Conservation (phyloP, 1,284 basidiomycete species). For the Ustilago tritici region DNA sequence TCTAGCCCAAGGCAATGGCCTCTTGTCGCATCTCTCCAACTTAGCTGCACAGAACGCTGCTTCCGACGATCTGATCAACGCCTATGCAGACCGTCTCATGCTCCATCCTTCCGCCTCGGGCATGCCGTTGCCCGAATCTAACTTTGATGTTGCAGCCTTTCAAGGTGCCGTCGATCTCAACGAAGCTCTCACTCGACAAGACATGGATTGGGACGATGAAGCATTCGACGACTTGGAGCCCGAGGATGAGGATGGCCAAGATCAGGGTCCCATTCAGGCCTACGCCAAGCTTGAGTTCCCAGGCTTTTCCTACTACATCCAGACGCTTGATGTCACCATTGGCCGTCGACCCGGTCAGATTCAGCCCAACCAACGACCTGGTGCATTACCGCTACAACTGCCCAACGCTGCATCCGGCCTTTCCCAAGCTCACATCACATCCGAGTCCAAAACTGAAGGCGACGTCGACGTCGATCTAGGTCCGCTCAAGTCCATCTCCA, state of each 20-base stretch:
- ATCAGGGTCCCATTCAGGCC: constrained; percentile 77
- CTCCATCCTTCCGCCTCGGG: constrained; percentile 20
- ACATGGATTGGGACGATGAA: constrained; percentile 50
- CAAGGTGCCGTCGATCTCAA: constrained; percentile 50
- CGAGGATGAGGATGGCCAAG: constrained; percentile 45
- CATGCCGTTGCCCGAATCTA: background rate
- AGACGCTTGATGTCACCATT: constrained; percentile 81
- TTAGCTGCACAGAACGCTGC: constrained; percentile 32
- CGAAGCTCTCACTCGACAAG: constrained; percentile 41
- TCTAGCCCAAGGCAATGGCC: constrained; percentile 45
- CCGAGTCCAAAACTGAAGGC: constrained; percentile 50
- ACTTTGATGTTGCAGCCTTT: constrained; percentile 25
- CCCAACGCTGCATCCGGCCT: constrained; percentile 50
- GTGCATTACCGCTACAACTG: constrained; percentile 37
- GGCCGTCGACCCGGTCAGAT: constrained; percentile 72
- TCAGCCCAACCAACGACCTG: constrained; percentile 33
- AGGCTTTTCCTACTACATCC: constrained; percentile 86
- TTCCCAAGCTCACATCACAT: constrained; percentile 54
- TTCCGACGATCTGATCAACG: constrained; percentile 29
- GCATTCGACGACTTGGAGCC: constrained; percentile 38
- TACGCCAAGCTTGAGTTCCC: constrained; percentile 94
- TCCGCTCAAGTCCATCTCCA: constrained; percentile 93
- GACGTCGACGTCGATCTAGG: constrained; percentile 90
- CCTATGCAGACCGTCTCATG: constrained; percentile 24
- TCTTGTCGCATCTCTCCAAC: constrained; percentile 41